Base-by-base conservation (phyloP, 805 yeast genomes). In the Ogataea paradorogensis region DNA sequence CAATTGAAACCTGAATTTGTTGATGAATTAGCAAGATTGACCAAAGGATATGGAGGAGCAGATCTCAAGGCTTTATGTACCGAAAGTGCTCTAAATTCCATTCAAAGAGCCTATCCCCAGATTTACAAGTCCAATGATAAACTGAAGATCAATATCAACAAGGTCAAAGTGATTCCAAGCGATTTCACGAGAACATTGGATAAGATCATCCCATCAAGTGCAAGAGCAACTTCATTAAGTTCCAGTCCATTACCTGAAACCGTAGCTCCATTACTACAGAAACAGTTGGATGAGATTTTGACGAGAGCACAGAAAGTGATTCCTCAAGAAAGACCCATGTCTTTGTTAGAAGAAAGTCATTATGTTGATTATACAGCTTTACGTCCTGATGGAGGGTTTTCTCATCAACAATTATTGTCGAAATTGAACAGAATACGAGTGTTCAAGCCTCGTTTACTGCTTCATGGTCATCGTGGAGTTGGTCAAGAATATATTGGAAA, bases 11-110 rank as follows among this genome's bases (percentile, higher is more conserved):
- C 66, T 0, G 63, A 58, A 5, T 84, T 93, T 48, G 52, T 87
- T 8, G 70, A 71, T 5, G 78, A 80, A 39, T 69, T 93, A 25
- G 91, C 97, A 0, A 70, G 71, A 15, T 64, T 87, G 42, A 91
- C 99, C 0, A 91, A 90, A 59, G 99, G 99, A 0, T 93, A 86
- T 56, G 99, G 99, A 33, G 99, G 99, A 67, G 98, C 99, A 2
- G 99, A 93, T 61, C 67, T 93, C 47, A 70, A 96, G 40, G 96
- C 98, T 0, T 67, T 93, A 22, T 89, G 98, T 60, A 91, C 98
- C 0, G 99, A 93, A 59, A 90, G 97, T 22, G 98, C 98, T 0
- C 69, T 93, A 46, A 82, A 84, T 53, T 82, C 96, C 53, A 91
- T 93, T 28, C 97, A 91, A 63, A 69, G 98, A 48, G 77, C 82